Evolutionary conservation across 106 monocot genomes (phyloP), one percentile per base, ranked within the genome.

Genomic region (Iris macrosiphon): DNA sequence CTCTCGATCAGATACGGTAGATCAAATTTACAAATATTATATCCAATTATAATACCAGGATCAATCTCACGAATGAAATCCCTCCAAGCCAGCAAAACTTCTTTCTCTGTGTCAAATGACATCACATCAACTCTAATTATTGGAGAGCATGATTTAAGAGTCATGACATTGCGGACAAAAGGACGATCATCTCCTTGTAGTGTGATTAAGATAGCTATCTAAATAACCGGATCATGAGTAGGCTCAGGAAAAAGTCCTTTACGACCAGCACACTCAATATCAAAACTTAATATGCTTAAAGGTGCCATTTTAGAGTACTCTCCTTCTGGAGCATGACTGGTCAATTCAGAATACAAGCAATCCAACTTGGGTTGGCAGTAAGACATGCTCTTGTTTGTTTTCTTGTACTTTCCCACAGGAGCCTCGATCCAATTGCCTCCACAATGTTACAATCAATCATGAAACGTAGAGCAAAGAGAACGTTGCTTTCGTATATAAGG

Each of bases 21-120:
- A 63, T 91, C 98, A 73, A 98, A 98, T 64, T 98, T 98, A 78
- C 90, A 98, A 31, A 98, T 98, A 51, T 98, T 98, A 59, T 98
- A 98, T 57, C 98, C 98, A 62, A 98, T 98, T 70, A 98, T 83
- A 53, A 98, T 74, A 73, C 91, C 91, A 55, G 98, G 98, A 40
- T 98, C 98, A 20, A 91, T 68, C 69, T 87, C 90, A 55, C 87
- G 98, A 45, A 98, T 69, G 45, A 91, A 91, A 72, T 98, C 98
- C 69, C 87, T 87, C 98, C 98, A 98, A 70, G 98, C 98, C 71
- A 98, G 80, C 35, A 98, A 70, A 62, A 98, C 56, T 72, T 81
- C 79, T 65, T 66, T 87, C 55, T 98, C 98, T 53, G 77, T 75
- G 8, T 91, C 75, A 73, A 98, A 98, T 29, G 98, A 98, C 76